Base-by-base conservation (phyloP, 2,329 filamentous ascomycete species). In the Ophiosphaerella herpotricha region DNA sequence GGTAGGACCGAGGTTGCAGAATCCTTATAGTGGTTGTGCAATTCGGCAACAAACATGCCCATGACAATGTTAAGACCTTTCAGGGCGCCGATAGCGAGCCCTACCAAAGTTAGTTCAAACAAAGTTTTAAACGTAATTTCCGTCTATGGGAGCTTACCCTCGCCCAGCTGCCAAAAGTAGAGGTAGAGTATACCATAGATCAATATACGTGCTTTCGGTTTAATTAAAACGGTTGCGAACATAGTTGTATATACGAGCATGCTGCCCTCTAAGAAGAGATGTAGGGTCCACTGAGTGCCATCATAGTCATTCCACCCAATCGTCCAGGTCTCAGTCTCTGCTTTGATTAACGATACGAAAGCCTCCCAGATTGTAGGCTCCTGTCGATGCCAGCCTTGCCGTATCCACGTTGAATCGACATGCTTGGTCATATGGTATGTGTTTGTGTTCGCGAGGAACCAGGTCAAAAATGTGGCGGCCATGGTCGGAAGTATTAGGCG, bases 11-110 rank as follows among this genome's bases (percentile, higher is more conserved):
- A 74, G 56, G 77, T 80, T 16, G 81, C 76, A 42, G 75, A 76
- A 56, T 80, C 78, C 1, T 76, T 70, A 36, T 75, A 75, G 57
- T 78, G 72, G 64, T 82, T 80, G 52, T 83, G 80, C 33, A 86
- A 61, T 59, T 87, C 84, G 29, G 82, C 80, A 26, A 87, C 75
- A 62, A 86, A 82, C 60, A 83, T 83, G 53, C 85, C 85, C 50
- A 80, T 81, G 68, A 85, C 82, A 63, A 85, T 82, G 66, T 84
- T 84, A 71, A 82, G 80, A 41, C 80, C 69, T 47, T 72, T 73
- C 34, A 73, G 57, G 5, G 70, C 67, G 39, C 66, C 66, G 38
- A 67, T 54, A 21, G 68, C 62, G 16, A 70, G 60, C n/a, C 63
- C 68, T 71, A 45, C 16, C 18, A 4, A 16, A 29, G 57, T 70